Percentiles rank a stretch among this genome's conserved stretches.
Conservation (phyloP, 2,329 filamentous ascomycete genomes). For the Leptographium wingfieldii region DNA sequence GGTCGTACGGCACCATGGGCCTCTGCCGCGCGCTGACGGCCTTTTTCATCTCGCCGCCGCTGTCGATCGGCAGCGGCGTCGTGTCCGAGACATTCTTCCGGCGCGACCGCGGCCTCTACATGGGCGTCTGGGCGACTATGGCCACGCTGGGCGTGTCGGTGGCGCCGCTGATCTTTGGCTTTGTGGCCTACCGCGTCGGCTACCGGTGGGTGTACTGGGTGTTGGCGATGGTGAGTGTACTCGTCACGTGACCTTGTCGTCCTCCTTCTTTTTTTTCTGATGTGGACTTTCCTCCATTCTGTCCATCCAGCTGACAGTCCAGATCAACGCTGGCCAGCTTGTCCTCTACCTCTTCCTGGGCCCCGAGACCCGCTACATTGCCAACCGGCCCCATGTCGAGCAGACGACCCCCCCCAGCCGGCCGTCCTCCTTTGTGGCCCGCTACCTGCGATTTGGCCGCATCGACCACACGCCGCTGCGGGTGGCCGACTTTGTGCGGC, state of each 20-base stretch:
- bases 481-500: constrained; percentile 36
- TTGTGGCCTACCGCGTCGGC: constrained; percentile 35
- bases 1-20: constrained; percentile 34
- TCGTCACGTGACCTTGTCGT: not conserved
- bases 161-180: constrained; percentile 25
- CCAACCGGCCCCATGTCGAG: constrained; percentile 17
- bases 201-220: constrained; percentile 49
- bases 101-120: constrained; percentile 37
- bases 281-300: too few species aligned
- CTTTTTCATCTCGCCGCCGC: constrained; percentile 43
- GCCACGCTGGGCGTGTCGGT: constrained; percentile 16
- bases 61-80: constrained; percentile 39
- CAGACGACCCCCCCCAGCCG: too few species aligned
- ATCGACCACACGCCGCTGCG: constrained; percentile 39
- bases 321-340: constrained; percentile 44
- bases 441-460: constrained; percentile 31
- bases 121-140: constrained; percentile 42
- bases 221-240: constrained; percentile 33
- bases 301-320: not conserved
- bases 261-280: too few species aligned
- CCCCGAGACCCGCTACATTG: constrained; percentile 42
- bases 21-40: constrained; percentile 36
- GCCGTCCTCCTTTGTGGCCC: constrained; percentile 24
- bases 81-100: constrained; percentile 47
- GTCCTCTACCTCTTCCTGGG: constrained; percentile 42